Conservation (phyloP, 805 yeast species). For the Teunomyces cretensis region DNA sequence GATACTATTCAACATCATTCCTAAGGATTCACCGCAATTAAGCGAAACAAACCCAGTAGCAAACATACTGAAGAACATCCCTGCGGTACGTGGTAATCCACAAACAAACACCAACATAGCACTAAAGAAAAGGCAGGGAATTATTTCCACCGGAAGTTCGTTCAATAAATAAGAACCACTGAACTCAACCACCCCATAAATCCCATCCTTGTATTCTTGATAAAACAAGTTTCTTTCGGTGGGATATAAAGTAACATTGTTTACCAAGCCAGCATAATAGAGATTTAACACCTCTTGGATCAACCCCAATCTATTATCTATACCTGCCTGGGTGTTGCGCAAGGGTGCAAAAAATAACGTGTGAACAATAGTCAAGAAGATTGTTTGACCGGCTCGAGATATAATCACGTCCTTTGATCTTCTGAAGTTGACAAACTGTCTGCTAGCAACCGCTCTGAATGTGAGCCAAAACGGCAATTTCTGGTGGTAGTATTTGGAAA, state of each 20-base stretch:
- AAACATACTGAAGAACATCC: slow-evolving; percentile 21
- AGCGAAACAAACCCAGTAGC: slow-evolving; percentile 16
- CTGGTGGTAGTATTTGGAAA: neutral
- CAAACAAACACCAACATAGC: slow-evolving; percentile 21
- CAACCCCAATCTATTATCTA: slow-evolving; percentile 24
- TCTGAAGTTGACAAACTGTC: slow-evolving; percentile 19
- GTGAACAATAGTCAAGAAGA: slow-evolving; percentile 18
- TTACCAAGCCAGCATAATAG: slow-evolving; percentile 24
- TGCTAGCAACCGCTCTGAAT: slow-evolving; percentile 14
- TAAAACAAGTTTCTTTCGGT: slow-evolving; percentile 23
- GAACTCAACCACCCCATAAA: slow-evolving; percentile 21
- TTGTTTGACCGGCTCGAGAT: slow-evolving; percentile 18
- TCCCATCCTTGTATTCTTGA: slow-evolving; percentile 25
- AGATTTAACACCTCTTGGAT: slow-evolving; percentile 22
- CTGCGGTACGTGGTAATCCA: slow-evolving; percentile 22
- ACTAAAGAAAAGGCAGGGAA: slow-evolving; percentile 20
- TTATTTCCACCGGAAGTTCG: slow-evolving; percentile 24
- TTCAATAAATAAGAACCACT: slow-evolving; percentile 21
- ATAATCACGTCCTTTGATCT: slow-evolving; percentile 20
- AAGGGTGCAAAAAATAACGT: slow-evolving; percentile 26
- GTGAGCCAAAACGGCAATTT: slow-evolving; percentile 5
- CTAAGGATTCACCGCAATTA: slow-evolving; percentile 26
- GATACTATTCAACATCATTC: slow-evolving; percentile 22
- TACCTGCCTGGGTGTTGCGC: slow-evolving; percentile 17
- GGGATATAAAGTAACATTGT: slow-evolving; percentile 24